Evolutionary conservation across 495 filamentous ascomycete genomes (phyloP), one percentile per base, ranked within the genome.

Genomic region (Neurospora sp.): DNA sequence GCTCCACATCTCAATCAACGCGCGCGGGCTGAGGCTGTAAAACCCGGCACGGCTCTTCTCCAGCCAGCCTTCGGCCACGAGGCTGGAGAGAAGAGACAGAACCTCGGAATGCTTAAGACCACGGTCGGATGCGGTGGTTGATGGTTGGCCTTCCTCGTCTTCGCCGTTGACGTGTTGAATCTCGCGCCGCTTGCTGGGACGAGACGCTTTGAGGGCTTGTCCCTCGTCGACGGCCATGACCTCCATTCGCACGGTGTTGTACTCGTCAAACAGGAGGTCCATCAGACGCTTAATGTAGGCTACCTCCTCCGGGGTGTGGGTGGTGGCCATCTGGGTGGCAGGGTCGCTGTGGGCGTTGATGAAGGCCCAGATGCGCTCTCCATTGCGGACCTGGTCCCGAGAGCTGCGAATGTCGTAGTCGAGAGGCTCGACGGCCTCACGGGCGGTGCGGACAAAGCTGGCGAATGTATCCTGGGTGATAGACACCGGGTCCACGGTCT

Each of bases 291-390:
- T 94, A 71, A 98, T 86, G 80, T 91, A 99, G 12, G 92, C 87
- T 42, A 98, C 93, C 82, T 98, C 94, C 72, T 98, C 96, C 22
- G 92, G 82, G 0, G 89, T 84, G 78, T 90, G 90, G 0, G 86
- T 88, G 1, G 96, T 98, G n/a, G 93, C 93, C 35, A 97, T 85
- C 79, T 97, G 94, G 1, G 92, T 96, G 12, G 93, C 77, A 1
- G 90, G 83, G 80, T 98, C 96, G 73, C 90, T 92, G 31, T 90
- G 92, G 3, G 91, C 93, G 80, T 99, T 99, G n/a, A 97, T 89
- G 10, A 98, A 86, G 1, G 92, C 92, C 77, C 89, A 97, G 0
- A 86, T 81, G 9, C 86, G 83, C 77, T 87, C 82, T 22, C 78
- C 78, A 70, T 78, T 83, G 10, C 76, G 80, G 8, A 75, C 31